Percentiles rank a stretch among this genome's conserved stretches.
Evolutionary conservation across 495 filamentous ascomycete species (phyloP).

Genomic region (Daldinia childiae): DNA sequence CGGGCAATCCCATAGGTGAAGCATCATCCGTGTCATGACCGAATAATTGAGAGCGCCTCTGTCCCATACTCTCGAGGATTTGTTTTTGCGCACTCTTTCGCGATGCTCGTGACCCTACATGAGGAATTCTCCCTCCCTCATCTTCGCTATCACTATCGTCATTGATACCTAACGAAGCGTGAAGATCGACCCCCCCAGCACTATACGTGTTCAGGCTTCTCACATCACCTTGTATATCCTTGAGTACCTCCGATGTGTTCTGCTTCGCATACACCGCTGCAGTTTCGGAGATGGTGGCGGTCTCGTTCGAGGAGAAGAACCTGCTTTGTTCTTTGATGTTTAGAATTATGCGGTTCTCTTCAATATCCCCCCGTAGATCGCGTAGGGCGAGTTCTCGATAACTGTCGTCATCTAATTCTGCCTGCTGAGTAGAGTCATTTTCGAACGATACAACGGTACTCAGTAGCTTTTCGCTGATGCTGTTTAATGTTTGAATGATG

Average conservation of each 20-base stretch:
- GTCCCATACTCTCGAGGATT: conserved; percentile 60
- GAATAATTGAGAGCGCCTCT: conserved; percentile 64
- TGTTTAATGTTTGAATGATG: conserved; percentile 87
- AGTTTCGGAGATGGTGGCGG: conserved; percentile 63
- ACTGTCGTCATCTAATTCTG: conserved; percentile 77
- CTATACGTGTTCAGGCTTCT: conserved; percentile 57
- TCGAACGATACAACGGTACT: conserved; percentile 83
- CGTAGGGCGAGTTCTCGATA: conserved; percentile 78
- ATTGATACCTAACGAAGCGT: conserved; percentile 66
- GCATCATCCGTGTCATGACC: conserved; percentile 53
- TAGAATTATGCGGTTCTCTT: conserved; percentile 78
- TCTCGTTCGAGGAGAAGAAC: conserved; percentile 76
- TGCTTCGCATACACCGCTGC: conserved; percentile 69
- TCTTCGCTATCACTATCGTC: conserved; percentile 75
- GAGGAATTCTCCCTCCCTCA: conserved; percentile 62
- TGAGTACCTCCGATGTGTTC: conserved; percentile 72
- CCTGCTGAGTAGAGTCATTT: conserved; percentile 63
- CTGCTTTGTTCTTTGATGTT: conserved; percentile 86
- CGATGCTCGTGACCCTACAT: conserved; percentile 67
- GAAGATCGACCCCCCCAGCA: conserved; percentile 63
- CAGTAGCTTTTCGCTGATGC: conserved; percentile 88
- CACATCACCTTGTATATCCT: conserved; percentile 70
- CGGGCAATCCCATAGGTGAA: conserved; percentile 70
- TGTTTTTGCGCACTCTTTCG: conserved; percentile 64
- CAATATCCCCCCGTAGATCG: conserved; percentile 79